Percentiles rank a stretch among this genome's conserved stretches.
Conservation (phyloP, 2,329 filamentous ascomycete species). For the Claviceps africana region DNA sequence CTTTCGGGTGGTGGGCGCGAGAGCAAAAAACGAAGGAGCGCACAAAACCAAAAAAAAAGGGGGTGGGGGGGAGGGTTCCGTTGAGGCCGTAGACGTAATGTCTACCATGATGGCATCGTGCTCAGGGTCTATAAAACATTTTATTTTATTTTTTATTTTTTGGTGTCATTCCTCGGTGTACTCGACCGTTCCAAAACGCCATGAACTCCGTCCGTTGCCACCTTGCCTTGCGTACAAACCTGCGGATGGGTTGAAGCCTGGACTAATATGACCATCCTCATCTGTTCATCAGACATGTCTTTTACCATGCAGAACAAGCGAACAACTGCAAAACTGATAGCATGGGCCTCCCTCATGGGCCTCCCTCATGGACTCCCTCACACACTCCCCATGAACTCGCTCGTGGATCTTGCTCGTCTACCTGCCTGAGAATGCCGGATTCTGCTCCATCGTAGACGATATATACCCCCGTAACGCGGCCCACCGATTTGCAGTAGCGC, state of each 20-base stretch:
- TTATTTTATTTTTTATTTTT: no score
- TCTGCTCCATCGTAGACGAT: conserved; percentile 76
- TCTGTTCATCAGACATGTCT: neutral
- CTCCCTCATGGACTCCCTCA: no score
- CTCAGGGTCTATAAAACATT: neutral
- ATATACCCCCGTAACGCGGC: conserved; percentile 74
- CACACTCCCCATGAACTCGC: no score
- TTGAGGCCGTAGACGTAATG: neutral
- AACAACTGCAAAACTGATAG: neutral
- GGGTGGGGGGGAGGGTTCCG: neutral
- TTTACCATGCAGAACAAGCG: neutral
- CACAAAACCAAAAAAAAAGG: neutral
- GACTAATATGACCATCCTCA: neutral
- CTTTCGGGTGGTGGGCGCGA: neutral
- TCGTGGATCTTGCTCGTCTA: no score
- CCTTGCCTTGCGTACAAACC: neutral
- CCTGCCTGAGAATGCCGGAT: conserved; percentile 49
- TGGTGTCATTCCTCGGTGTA: no score
- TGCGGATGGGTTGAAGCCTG: neutral
- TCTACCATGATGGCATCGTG: neutral
- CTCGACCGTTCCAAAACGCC: neutral
- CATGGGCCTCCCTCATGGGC: neutral
- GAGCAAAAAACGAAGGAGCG: neutral
- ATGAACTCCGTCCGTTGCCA: neutral
- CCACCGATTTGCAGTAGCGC: conserved; percentile 50